A percentile compares a stretch with the other conserved stretches of the same genome.
These are phyloP conservation scores for Nepenthes gracilis DNA, from an alignment of 148 eudicot species.

Conservation along the genomic window DNA sequence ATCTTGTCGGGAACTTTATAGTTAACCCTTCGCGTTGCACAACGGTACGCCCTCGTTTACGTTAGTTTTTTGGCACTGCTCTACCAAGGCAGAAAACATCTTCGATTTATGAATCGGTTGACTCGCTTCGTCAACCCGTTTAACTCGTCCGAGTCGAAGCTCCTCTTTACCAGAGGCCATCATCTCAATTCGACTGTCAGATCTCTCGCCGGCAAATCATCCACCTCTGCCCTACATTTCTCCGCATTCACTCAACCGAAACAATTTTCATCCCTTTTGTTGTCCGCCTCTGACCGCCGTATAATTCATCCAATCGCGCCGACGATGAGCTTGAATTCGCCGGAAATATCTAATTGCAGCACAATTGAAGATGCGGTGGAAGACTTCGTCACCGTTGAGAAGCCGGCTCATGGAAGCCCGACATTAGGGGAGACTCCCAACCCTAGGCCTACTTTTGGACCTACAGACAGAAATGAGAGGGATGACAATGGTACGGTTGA, in stretches of 20 bases:
- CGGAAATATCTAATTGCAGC: constrained; percentile 20
- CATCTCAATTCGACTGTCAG: constrained; percentile 6
- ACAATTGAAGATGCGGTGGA: constrained; percentile 13
- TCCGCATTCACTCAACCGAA: constrained; percentile 1
- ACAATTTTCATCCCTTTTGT: background rate
- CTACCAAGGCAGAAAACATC: too few relatives aligned
- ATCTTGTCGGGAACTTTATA: too few relatives aligned
- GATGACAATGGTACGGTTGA: constrained; percentile 9
- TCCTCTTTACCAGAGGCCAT: constrained; percentile 3
- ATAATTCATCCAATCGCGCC: constrained; percentile 1
- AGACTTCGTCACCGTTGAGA: constrained; percentile 29
- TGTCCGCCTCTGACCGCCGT: constrained; percentile 8
- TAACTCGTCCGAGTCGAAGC: constrained; percentile 9
- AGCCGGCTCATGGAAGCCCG: constrained; percentile 11
- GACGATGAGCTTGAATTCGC: constrained; percentile 18
- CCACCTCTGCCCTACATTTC: background rate
- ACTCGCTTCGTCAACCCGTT: constrained; percentile 14
- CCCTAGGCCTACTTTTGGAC: constrained; percentile 10
- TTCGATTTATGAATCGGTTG: constrained; percentile 21
- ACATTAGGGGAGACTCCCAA: background rate
- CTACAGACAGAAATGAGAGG: constrained; percentile 10
- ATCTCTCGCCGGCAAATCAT: constrained; percentile 1
- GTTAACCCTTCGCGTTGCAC: too few relatives aligned
- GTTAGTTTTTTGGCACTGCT: too few relatives aligned
- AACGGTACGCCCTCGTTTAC: too few relatives aligned